Conservation (phyloP, 2,329 filamentous ascomycete species). For the Chaetomiaceae sp. region DNA sequence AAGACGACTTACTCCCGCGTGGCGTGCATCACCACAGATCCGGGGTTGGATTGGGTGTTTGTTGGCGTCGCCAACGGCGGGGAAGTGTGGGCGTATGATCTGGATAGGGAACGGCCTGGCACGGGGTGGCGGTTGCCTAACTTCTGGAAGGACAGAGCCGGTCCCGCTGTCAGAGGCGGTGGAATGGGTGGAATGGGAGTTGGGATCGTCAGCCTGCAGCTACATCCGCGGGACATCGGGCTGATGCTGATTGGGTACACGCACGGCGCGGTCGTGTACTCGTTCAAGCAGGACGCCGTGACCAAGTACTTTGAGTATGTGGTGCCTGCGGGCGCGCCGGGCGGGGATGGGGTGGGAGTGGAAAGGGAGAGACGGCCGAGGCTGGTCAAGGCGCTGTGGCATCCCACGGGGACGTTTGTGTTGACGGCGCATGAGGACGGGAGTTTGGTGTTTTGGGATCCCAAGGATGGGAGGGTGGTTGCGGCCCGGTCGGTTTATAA, state of each 20-base stretch:
- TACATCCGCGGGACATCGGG: constrained; percentile 90
- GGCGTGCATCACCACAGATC: constrained; percentile 72
- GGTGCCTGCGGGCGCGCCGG: constrained; percentile 74
- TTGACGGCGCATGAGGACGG: constrained; percentile 85
- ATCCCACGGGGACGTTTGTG: constrained; percentile 88
- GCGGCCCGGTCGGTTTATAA: constrained; percentile 77
- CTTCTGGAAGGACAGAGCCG: constrained; percentile 65
- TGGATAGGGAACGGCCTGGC: constrained; percentile 68
- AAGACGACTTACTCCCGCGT: constrained; percentile 75
- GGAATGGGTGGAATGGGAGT: constrained; percentile 28
- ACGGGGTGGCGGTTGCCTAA: constrained; percentile 79
- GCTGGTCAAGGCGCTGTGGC: constrained; percentile 83
- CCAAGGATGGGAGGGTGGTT: constrained; percentile 78
- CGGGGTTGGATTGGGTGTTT: constrained; percentile 89
- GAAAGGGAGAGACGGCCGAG: constrained; percentile 64
- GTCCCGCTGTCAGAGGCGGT: constrained; percentile 50
- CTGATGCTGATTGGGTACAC: constrained; percentile 88
- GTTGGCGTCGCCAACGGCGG: constrained; percentile 79
- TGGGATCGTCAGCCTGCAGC: constrained; percentile 60
- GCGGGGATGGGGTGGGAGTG: constrained; percentile 64
- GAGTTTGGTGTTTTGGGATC: constrained; percentile 90
- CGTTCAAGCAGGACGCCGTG: constrained; percentile 84
- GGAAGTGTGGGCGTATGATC: constrained; percentile 86
- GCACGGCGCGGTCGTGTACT: constrained; percentile 83
- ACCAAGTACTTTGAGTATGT: constrained; percentile 79